Evolutionary conservation across 305 asterid genomes (phyloP).

Genomic region (Salvia sclarea): DNA sequence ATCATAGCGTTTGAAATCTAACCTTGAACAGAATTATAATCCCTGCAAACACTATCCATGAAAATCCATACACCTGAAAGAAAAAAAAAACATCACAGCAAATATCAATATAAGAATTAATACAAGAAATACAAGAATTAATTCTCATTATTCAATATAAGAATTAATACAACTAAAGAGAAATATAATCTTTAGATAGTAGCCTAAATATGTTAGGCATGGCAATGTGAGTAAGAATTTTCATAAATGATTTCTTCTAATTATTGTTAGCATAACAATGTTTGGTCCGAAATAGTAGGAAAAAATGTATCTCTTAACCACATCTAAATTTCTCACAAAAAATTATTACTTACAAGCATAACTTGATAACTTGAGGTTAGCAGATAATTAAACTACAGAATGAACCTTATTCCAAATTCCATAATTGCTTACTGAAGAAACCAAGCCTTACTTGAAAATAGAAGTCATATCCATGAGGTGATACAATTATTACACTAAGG

Average conservation of each 20-base stretch:
- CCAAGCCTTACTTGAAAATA: neutral
- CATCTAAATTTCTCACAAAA: neutral
- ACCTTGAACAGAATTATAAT: constrained; percentile 94
- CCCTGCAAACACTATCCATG: constrained; percentile 88
- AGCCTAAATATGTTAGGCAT: neutral
- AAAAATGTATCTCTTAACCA: neutral
- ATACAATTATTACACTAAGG: neutral
- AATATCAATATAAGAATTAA: neutral
- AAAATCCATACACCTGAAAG: constrained; percentile 80
- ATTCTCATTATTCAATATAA: neutral
- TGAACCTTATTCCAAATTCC: neutral
- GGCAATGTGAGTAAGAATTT: neutral
- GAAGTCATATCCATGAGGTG: neutral
- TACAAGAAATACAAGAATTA: no score
- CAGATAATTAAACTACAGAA: neutral
- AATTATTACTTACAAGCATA: constrained; percentile 1
- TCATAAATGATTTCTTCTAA: neutral
- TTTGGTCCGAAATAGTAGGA: neutral
- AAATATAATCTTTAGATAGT: neutral
- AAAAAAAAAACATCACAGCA: constrained; percentile 19
- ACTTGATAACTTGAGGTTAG: neutral
- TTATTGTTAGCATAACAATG: neutral
- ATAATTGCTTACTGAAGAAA: neutral
- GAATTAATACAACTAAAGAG: neutral
- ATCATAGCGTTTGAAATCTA: constrained; percentile 28